Base-by-base conservation (phyloP, 768 basidiomycete species). In the Lactarius sanguifluus region DNA sequence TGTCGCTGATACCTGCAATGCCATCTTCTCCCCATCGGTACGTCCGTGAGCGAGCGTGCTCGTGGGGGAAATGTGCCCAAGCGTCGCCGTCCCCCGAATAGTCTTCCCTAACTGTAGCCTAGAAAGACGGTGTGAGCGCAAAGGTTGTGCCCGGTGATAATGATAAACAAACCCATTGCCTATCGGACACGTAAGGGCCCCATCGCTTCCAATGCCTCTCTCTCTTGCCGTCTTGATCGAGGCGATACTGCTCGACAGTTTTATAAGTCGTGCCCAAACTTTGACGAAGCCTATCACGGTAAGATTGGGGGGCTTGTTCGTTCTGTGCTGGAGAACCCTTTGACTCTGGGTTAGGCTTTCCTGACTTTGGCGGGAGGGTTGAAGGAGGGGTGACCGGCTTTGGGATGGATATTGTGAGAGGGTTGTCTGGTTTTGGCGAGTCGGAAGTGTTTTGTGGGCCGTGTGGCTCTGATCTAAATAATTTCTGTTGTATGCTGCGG, bases 21-120 rank as follows among this genome's bases (percentile, higher is more conserved):
- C 97, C 97, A 73, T 99, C 97, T 77, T 99, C 97, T 52, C 97
- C 97, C 97, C 97, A 99, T 73, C 97, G 84, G 78, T 98, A 99
- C 28, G 95, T 92, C 65, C 97, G 88, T 64, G 94, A 96, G 66
- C 94, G 85, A 1, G 94, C 90, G 63, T 96, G 94, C 64, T 91
- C 92, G 73, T 96, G 95, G 45, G 94, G 95, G 75, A 97, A 97
- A 74, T 96, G 93, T 65, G 85, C 88, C 94, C 94, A 97, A 9
- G 94, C 95, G 75, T 97, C 94, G 59, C 97, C 97, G 74, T 98
- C 89, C 25, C 83, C 89, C 41, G 97, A 98, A 79, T 99, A 99
- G 76, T 99, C 97, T 77, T 99, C 97, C 68, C 97, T 88, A 50
- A 99, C 97, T 25, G 96, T 98, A 25, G 96, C 96, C 96, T 98